Percentiles rank a stretch among this genome's conserved stretches.
These are phyloP conservation scores for Barbatosphaeria neglecta DNA, from an alignment of 495 filamentous ascomycete species.

Conservation along the genomic window DNA sequence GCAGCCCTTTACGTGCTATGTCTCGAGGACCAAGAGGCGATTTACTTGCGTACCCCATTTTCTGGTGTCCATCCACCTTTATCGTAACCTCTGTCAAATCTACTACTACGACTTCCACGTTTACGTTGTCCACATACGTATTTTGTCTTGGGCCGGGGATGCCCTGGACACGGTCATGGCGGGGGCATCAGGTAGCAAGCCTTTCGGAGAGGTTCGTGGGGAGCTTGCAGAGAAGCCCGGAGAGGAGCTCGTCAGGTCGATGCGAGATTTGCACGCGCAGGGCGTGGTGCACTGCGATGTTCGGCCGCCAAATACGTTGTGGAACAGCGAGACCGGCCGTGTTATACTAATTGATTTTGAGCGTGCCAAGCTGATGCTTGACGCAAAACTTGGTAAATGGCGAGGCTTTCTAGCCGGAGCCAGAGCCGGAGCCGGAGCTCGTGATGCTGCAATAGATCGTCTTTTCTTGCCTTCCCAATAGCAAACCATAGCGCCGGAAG, in stretches of 20 bases:
- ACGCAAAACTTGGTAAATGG: no score
- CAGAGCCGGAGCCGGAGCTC: no score
- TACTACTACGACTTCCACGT: constrained; percentile 28
- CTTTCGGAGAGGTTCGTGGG: neutral
- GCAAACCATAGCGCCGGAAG: no score
- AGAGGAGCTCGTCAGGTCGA: constrained; percentile 1
- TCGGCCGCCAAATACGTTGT: constrained; percentile 7
- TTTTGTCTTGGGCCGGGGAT: constrained; percentile 29
- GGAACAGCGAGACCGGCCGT: constrained; percentile 2
- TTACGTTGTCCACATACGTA: constrained; percentile 30
- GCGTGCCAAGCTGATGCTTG: constrained; percentile 3
- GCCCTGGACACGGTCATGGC: neutral
- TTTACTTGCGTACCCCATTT: constrained; percentile 33
- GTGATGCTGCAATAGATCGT: no score
- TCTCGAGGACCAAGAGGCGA: constrained; percentile 26
- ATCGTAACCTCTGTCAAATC: constrained; percentile 7
- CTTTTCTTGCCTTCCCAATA: no score
- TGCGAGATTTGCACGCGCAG: constrained; percentile 10
- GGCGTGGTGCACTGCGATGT: constrained; percentile 13
- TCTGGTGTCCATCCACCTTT: constrained; percentile 30
- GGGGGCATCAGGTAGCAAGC: neutral
- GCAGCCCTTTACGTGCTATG: constrained; percentile 16
- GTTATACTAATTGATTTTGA: constrained; percentile 16
- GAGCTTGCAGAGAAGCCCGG: no score
- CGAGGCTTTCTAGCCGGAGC: no score